Base-by-base conservation (phyloP, 169 alveolate genomes). In the Plasmodium sp. region DNA sequence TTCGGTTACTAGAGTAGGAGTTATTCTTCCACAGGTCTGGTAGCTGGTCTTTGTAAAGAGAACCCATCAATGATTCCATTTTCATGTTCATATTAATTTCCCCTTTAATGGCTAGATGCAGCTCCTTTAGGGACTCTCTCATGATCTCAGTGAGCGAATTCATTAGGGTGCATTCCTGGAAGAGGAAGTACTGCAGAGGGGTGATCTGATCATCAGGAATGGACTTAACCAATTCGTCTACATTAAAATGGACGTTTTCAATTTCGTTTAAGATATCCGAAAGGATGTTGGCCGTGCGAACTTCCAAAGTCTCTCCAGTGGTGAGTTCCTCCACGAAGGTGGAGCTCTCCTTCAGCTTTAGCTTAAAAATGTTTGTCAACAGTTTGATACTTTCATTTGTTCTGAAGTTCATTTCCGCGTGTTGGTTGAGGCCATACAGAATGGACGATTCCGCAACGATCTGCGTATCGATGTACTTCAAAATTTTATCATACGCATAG, bases 101-200 rank as follows among this genome's bases (percentile, higher is more conserved):
- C 84, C 99, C 99, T 94, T 98, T 98, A 93, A 99, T 97, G 27
- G 99, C 99, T 82, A 98, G 95, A 81, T 97, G 97, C 31, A 98
- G 96, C 94, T 98, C 99, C 93, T 95, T 95, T 82, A 98, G 96
- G 18, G 98, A 96, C 92, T 96, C 96, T 79, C 72, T 81, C 86
- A 77, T 92, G 22, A 74, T 48, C 22, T 45, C 71, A n/a, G 85
- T 85, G 18, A 83, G 34, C 51, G 83, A 39, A 84, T 84, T 85
- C 94, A 81, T 58, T 73, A 81, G 14, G 27, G 92, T 82, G 34
- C 95, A 81, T 81, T 86, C 93, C 74, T 85, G 93, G 91, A 93
- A 77, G 92, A 83, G 80, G 94, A 95, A 93, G 98, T 98, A 93
- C 97, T 98, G 81, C 86, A 93, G 39, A 98, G 92, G 83, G 97